Percentiles rank a stretch among this genome's conserved stretches.
phyloP scores from a whole-genome alignment of 257 asterid species.

The Solanum gandarillasii region DNA sequence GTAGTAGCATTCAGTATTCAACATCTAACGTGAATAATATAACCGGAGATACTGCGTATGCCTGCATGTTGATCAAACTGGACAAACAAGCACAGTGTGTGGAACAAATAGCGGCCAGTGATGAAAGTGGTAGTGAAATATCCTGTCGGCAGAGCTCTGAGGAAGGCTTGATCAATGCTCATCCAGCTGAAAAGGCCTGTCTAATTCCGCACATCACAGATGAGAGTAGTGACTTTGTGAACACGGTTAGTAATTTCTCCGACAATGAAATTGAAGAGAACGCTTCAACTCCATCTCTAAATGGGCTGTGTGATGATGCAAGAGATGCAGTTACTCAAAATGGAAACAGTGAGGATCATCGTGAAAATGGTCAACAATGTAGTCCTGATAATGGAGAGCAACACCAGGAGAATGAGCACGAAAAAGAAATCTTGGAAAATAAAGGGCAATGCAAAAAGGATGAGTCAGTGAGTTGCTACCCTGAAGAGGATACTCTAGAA shows the following conservation, averaged over 20 bases:
- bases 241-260: not conserved
- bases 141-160: not conserved
- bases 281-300: slow-evolving; percentile 3
- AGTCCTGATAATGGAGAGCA: not conserved
- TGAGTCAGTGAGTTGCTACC: slow-evolving; percentile 6
- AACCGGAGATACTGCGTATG: slow-evolving; percentile 1
- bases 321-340: slow-evolving; percentile 6
- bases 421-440: slow-evolving; percentile 11
- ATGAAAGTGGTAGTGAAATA: slow-evolving; percentile 3
- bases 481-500: slow-evolving; percentile 1
- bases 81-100: slow-evolving; percentile 2
- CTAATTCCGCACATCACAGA: slow-evolving; percentile 3
- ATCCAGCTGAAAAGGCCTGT: slow-evolving; percentile 2
- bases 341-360: not conserved
- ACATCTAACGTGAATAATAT: slow-evolving; percentile 9
- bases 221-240: not conserved
- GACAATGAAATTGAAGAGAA: slow-evolving; percentile 5
- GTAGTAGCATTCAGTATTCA: slow-evolving; percentile 11
- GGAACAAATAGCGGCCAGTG: slow-evolving; percentile 10
- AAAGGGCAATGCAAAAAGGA: slow-evolving; percentile 21
- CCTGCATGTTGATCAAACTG: slow-evolving; percentile 3
- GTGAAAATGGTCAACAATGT: not conserved
- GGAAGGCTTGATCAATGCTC: slow-evolving; percentile 1
- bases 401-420: slow-evolving; percentile 15
- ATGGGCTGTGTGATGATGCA: slow-evolving; percentile 6